phyloP scores from a whole-genome alignment of 495 filamentous ascomycete genomes.

The Cryomyces minteri region DNA sequence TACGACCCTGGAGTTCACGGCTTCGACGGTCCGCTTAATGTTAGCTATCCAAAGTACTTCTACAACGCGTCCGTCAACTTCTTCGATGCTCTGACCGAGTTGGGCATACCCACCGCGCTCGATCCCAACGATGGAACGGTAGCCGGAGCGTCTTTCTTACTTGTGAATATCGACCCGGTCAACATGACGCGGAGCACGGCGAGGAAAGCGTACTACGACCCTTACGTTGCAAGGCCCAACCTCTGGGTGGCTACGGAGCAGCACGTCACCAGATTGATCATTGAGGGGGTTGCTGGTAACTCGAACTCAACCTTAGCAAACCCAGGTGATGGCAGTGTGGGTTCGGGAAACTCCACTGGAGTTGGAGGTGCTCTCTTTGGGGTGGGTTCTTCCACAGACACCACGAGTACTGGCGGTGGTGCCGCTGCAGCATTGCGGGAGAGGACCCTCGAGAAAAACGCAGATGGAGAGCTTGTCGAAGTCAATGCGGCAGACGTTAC shows the following conservation, averaged over 20 bases:
- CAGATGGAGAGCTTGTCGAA: too few relatives aligned
- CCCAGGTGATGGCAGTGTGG: too few relatives aligned
- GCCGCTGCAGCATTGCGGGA: too few relatives aligned
- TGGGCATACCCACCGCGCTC: conserved; percentile 11
- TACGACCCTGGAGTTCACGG: conserved; percentile 22
- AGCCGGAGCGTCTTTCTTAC: conserved; percentile 10
- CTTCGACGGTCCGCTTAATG: conserved; percentile 25
- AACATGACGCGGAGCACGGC: conserved; percentile 6
- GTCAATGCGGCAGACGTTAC: too few relatives aligned
- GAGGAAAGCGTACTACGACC: conserved; percentile 8
- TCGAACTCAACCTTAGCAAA: too few relatives aligned
- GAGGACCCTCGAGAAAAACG: too few relatives aligned
- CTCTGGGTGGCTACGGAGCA: conserved; percentile 11
- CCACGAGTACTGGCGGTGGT: too few relatives aligned
- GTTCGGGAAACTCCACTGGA: too few relatives aligned
- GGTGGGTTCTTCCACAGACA: too few relatives aligned
- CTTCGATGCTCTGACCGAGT: conserved; percentile 8
- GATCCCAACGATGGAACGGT: conserved; percentile 9
- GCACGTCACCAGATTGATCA: conserved; percentile 8
- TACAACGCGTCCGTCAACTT: conserved; percentile 5
- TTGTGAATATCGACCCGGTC: conserved; percentile 8
- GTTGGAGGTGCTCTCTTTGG: too few relatives aligned
- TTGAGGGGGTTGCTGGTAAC: neutral
- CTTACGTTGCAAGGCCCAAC: conserved; percentile 5
- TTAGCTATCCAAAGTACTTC: conserved; percentile 27